Conservation (phyloP, 768 basidiomycete species). For the Pilatotrama ljubarskyi region DNA sequence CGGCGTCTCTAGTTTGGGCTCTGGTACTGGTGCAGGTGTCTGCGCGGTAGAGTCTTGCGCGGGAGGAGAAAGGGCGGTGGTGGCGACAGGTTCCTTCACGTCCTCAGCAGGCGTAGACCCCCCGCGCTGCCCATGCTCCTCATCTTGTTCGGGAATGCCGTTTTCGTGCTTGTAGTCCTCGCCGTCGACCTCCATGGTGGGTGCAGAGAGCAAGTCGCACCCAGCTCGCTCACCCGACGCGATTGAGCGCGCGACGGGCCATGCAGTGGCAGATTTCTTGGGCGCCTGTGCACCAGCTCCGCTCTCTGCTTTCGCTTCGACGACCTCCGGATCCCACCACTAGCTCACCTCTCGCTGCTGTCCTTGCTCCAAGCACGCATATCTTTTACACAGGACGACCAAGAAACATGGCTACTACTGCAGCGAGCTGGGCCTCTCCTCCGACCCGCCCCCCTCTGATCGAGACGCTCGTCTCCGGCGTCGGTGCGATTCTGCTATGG, state of each 20-base stretch:
- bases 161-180: slow-evolving; percentile 7
- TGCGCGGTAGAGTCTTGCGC: slow-evolving; percentile 12
- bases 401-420: slow-evolving; percentile 44
- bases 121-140: background rate
- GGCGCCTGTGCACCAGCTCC: slow-evolving; percentile 3
- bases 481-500: slow-evolving; percentile 56
- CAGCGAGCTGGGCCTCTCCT: slow-evolving; percentile 71
- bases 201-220: background rate
- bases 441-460: slow-evolving; percentile 82
- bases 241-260: background rate
- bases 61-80: slow-evolving; percentile 15
- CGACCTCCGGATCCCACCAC: background rate
- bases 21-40: slow-evolving; percentile 10
- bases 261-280: slow-evolving; percentile 15
- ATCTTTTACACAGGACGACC: background rate
- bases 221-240: background rate
- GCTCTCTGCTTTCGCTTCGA: background rate
- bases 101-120: background rate
- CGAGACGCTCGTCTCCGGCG: slow-evolving; percentile 87
- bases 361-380: background rate
- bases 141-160: background rate
- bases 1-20: slow-evolving; percentile 2
- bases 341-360: background rate
- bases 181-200: slow-evolving; percentile 19
- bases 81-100: background rate